These are phyloP conservation scores for Coemansia javaensis DNA, from an alignment of 192 early-diverging fungal species.

Conservation along the genomic window DNA sequence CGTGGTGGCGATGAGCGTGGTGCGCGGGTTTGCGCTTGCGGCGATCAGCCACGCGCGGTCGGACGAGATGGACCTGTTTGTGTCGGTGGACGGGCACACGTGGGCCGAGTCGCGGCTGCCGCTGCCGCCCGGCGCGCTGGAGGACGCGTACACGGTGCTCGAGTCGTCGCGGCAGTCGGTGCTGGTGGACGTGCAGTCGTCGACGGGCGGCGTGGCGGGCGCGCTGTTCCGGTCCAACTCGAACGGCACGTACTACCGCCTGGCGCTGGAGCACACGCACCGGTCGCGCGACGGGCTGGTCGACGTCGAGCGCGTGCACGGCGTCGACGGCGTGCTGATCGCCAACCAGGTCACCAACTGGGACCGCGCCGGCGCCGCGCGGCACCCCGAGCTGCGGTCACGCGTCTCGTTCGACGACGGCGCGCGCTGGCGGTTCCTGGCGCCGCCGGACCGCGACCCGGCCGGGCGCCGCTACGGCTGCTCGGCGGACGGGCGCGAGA, in stretches of 20 bases:
- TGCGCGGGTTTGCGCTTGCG: slow-evolving; percentile 66
- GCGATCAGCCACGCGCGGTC: slow-evolving; percentile 57
- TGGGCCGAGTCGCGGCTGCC: slow-evolving; percentile 66
- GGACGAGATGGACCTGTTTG: slow-evolving; percentile 60
- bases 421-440: slow-evolving; percentile 65
- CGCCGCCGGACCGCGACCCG: slow-evolving; percentile 57
- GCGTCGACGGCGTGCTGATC: slow-evolving; percentile 74
- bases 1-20: slow-evolving; percentile 67
- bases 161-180: slow-evolving; percentile 74
- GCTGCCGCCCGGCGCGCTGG: slow-evolving; percentile 39
- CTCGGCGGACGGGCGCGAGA: slow-evolving; percentile 31
- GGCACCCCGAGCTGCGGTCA: slow-evolving; percentile 59
- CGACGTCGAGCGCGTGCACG: slow-evolving; percentile 86
- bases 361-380: slow-evolving; percentile 46
- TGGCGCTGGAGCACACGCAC: slow-evolving; percentile 76
- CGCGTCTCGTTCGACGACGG: slow-evolving; percentile 88
- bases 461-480: slow-evolving; percentile 59
- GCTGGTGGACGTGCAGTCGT: slow-evolving; percentile 65
- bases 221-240: slow-evolving; percentile 81
- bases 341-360: slow-evolving; percentile 84
- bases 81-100: slow-evolving; percentile 59
- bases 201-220: slow-evolving; percentile 52
- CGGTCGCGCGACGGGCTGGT: slow-evolving; percentile 68
- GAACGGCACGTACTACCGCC: slow-evolving; percentile 81
- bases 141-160: slow-evolving; percentile 79